Evolutionary conservation across 306 rosid genomes (phyloP).

Genomic region (Arachis hypogaea): DNA sequence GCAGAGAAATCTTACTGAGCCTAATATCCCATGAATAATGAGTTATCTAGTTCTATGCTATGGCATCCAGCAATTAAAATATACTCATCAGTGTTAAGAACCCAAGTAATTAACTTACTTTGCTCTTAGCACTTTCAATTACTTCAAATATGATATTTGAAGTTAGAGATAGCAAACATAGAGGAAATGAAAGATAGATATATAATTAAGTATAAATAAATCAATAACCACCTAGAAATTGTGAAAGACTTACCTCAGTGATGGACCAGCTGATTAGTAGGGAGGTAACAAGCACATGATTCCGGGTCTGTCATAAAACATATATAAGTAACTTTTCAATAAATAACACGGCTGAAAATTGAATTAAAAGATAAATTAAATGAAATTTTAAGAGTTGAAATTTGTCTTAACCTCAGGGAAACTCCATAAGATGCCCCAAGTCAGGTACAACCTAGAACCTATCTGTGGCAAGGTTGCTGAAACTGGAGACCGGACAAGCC

Average conservation of each 20-base stretch:
- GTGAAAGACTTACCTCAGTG: constrained; percentile 69
- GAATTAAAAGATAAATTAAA: not conserved
- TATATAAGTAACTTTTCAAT: constrained; percentile 7
- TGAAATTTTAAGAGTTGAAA: not conserved
- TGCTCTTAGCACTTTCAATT: not conserved
- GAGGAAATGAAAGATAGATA: not conserved
- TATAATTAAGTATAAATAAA: not conserved
- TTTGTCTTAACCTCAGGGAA: constrained; percentile 66
- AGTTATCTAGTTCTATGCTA: not conserved
- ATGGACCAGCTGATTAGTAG: constrained; percentile 76
- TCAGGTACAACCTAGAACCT: constrained; percentile 68
- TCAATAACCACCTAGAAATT: not conserved
- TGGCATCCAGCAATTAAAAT: constrained; percentile 12
- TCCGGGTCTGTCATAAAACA: constrained; percentile 47
- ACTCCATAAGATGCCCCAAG: constrained; percentile 92
- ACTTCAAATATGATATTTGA: not conserved
- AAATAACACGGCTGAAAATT: not conserved
- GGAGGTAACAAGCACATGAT: constrained; percentile 63
- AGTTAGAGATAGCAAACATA: not conserved
- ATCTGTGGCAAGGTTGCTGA: constrained; percentile 88
- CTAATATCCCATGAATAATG: not conserved
- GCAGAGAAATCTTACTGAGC: not conserved
- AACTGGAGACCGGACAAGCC: constrained; percentile 83
- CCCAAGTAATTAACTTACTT: not conserved
- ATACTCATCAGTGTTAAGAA: not conserved